Evolutionary conservation across 345 rosid species (phyloP).

Genomic region (Melaleuca alternifolia): DNA sequence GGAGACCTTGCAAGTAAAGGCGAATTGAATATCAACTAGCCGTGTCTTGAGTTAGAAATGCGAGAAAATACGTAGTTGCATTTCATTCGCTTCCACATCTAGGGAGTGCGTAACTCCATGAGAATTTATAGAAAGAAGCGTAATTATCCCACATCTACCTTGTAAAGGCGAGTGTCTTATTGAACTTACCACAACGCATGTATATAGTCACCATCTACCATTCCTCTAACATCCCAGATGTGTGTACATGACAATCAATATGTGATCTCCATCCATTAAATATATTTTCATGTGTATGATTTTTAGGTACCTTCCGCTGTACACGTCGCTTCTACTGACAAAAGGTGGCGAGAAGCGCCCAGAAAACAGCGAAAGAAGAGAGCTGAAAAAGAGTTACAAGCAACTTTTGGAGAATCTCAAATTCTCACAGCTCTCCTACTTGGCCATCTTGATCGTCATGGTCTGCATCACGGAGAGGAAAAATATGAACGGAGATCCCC

Average conservation of each 20-base stretch:
- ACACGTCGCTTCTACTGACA: constrained; percentile 11
- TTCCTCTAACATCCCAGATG: no score
- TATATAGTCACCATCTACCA: not conserved
- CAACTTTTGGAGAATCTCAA: constrained; percentile 6
- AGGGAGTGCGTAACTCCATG: no score
- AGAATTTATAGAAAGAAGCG: not conserved
- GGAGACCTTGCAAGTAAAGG: not conserved
- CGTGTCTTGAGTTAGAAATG: no score
- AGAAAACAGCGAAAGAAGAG: not conserved
- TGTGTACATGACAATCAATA: no score
- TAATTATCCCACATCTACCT: not conserved
- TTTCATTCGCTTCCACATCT: no score
- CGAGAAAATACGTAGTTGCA: no score
- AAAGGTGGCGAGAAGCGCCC: not conserved
- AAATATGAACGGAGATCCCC: constrained; percentile 21
- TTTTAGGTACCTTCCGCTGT: constrained; percentile 30
- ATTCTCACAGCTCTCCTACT: constrained; percentile 21
- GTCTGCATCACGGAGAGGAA: constrained; percentile 25
- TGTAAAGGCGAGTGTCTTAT: no score
- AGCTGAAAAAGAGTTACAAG: not conserved
- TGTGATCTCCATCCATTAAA: not conserved
- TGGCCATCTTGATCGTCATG: constrained; percentile 14
- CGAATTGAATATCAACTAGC: not conserved
- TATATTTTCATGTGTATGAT: not conserved
- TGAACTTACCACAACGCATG: no score